Percentiles rank a stretch among this genome's conserved stretches.
These are phyloP conservation scores for Yamadazyma dushanensis DNA, from an alignment of 1,139 yeast species.

Conservation along the genomic window DNA sequence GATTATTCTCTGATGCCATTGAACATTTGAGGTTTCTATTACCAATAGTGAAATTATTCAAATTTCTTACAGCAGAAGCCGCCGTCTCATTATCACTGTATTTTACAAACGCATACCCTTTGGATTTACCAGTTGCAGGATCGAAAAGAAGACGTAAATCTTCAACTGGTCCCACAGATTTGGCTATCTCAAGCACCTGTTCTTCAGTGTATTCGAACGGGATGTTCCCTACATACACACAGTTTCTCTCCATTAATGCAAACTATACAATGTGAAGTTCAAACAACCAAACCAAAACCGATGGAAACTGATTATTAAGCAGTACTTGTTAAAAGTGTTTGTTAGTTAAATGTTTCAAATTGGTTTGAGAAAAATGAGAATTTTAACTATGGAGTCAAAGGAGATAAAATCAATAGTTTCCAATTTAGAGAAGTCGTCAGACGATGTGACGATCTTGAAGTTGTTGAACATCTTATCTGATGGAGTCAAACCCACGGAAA, in stretches of 20 bases:
- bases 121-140: slow-evolving; percentile 85
- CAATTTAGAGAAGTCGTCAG: slow-evolving; percentile 72
- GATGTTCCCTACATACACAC: slow-evolving; percentile 38
- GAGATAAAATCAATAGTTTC: slow-evolving; percentile 72
- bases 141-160: slow-evolving; percentile 79
- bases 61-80: slow-evolving; percentile 84
- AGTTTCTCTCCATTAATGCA: slow-evolving; percentile 15
- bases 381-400: slow-evolving; percentile 57
- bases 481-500: slow-evolving; percentile 83
- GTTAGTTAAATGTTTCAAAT: background rate
- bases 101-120: slow-evolving; percentile 87
- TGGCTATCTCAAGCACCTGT: slow-evolving; percentile 77
- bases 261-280: background rate
- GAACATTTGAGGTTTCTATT: slow-evolving; percentile 73
- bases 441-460: slow-evolving; percentile 65
- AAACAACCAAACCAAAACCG: background rate
- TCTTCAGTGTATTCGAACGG: slow-evolving; percentile 72
- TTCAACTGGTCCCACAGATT: slow-evolving; percentile 84
- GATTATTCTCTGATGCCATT: slow-evolving; percentile 50
- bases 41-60: slow-evolving; percentile 79
- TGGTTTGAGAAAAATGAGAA: background rate
- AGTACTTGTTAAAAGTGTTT: no score
- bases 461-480: slow-evolving; percentile 66
- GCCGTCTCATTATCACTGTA: slow-evolving; percentile 80
- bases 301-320: background rate